Evolutionary conservation across 2,329 filamentous ascomycete genomes (phyloP).

Genomic region (Allantophomopsis lycopodina): DNA sequence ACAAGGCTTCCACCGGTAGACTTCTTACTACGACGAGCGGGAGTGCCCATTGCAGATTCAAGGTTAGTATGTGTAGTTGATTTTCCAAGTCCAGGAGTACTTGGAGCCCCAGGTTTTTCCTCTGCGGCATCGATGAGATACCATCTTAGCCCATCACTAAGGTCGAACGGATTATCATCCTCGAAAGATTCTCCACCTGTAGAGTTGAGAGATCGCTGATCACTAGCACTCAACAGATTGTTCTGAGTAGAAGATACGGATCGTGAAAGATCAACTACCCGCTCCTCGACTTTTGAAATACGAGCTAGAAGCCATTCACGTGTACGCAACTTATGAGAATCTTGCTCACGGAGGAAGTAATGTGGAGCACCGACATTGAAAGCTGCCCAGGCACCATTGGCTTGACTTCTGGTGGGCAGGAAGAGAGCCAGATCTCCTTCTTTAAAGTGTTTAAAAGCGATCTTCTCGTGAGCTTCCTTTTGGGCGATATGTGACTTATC

Average conservation of each 20-base stretch:
- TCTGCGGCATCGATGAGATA: slow-evolving; percentile 89
- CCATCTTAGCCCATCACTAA: slow-evolving; percentile 91
- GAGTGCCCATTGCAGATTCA: slow-evolving; percentile 70
- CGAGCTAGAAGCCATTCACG: slow-evolving; percentile 95
- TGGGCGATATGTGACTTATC: slow-evolving; percentile 74
- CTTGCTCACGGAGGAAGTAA: slow-evolving; percentile 90
- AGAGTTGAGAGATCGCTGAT: slow-evolving; percentile 29
- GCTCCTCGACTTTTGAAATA: slow-evolving; percentile 82
- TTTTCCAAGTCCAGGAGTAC: slow-evolving; percentile 85
- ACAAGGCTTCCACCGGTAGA: slow-evolving; percentile 35
- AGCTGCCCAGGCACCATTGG: slow-evolving; percentile 89
- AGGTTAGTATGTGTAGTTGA: slow-evolving; percentile 81
- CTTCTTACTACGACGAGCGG: slow-evolving; percentile 30
- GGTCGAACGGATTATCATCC: slow-evolving; percentile 92
- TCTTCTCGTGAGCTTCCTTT: slow-evolving; percentile 86
- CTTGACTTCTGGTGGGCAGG: slow-evolving; percentile 86
- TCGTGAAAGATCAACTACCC: slow-evolving; percentile 83
- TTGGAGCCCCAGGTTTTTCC: slow-evolving; percentile 81
- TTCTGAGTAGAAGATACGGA: slow-evolving; percentile 32
- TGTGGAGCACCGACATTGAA: slow-evolving; percentile 97
- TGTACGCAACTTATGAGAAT: slow-evolving; percentile 68
- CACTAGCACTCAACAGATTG: slow-evolving; percentile 12
- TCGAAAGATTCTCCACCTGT: slow-evolving; percentile 42
- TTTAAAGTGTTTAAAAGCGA: slow-evolving; percentile 91
- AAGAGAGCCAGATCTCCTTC: slow-evolving; percentile 92